These are phyloP conservation scores for Pseudocercospora vitis DNA, from an alignment of 2,329 filamentous ascomycete species.

Conservation along the genomic window DNA sequence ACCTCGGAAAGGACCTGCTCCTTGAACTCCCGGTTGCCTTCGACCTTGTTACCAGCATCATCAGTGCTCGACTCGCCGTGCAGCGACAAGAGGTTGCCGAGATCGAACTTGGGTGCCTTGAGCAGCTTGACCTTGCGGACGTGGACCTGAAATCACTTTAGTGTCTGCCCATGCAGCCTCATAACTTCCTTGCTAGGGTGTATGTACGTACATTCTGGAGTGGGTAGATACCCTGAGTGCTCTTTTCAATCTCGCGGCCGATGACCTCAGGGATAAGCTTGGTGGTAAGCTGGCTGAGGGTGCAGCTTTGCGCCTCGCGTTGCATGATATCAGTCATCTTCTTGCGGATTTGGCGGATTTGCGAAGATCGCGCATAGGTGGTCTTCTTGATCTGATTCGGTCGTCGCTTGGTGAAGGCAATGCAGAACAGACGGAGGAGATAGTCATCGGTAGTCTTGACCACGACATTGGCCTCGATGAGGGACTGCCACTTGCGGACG, in stretches of 20 bases:
- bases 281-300: constrained; percentile 90
- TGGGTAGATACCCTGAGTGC: constrained; percentile 98
- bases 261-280: constrained; percentile 99
- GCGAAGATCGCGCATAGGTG: constrained; percentile 93
- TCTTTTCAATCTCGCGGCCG: constrained; percentile 99
- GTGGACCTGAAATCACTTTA: constrained; percentile 71
- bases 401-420: constrained; percentile 98
- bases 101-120: constrained; percentile 98
- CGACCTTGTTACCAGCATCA: constrained; percentile 95
- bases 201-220: constrained; percentile 80
- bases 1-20: constrained; percentile 92
- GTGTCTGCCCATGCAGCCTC: constrained; percentile 18
- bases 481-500: constrained; percentile 98
- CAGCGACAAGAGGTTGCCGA: constrained; percentile 90
- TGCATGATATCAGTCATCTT: constrained; percentile 99
- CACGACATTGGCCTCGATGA: constrained; percentile 99
- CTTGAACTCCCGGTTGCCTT: constrained; percentile 88
- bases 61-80: constrained; percentile 97
- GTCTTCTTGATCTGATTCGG: constrained; percentile 99
- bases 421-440: constrained; percentile 97
- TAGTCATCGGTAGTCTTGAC: constrained; percentile 99
- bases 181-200: background rate
- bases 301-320: constrained; percentile 92
- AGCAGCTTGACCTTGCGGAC: constrained; percentile 99
- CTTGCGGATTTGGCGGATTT: constrained; percentile 97